Conservation (phyloP, 768 basidiomycete species). For the Strobilomyces echinocephalus region DNA sequence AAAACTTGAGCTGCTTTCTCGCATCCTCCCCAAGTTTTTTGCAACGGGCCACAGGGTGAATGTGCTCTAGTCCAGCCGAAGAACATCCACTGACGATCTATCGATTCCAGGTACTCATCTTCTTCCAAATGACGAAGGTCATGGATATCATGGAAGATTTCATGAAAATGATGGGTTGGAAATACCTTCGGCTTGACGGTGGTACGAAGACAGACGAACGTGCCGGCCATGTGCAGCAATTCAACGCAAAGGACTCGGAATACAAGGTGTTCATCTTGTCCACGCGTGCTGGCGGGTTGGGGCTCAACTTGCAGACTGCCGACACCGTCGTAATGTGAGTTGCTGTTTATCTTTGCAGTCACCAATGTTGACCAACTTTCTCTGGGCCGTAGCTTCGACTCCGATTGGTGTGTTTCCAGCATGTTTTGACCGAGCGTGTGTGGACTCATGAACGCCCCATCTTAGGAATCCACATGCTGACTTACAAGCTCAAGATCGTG, state of each 20-base stretch:
- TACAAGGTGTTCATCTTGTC: conserved; percentile 55
- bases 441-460: conserved; percentile 1
- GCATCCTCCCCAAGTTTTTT: conserved; percentile 94
- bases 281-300: conserved; percentile 85
- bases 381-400: not conserved
- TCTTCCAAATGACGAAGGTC: conserved; percentile 89
- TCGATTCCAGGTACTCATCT: conserved; percentile 25
- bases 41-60: conserved; percentile 78
- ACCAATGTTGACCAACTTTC: too few species aligned
- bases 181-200: conserved; percentile 91
- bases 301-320: too few species aligned
- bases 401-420: too few species aligned
- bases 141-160: conserved; percentile 99
- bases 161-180: conserved; percentile 79
- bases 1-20: conserved; percentile 88
- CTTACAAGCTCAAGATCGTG: conserved; percentile 98
- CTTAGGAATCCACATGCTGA: conserved; percentile 95
- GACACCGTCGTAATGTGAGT: too few species aligned
- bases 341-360: too few species aligned
- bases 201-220: conserved; percentile 95
- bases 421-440: not conserved
- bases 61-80: not conserved
- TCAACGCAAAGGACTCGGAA: too few species aligned
- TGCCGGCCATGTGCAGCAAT: conserved; percentile 68
- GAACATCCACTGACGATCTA: not conserved